A percentile compares a stretch with the other conserved stretches of the same genome.
These are phyloP conservation scores for Lentinula sp. DNA, from an alignment of 768 basidiomycete species.

Conservation along the genomic window DNA sequence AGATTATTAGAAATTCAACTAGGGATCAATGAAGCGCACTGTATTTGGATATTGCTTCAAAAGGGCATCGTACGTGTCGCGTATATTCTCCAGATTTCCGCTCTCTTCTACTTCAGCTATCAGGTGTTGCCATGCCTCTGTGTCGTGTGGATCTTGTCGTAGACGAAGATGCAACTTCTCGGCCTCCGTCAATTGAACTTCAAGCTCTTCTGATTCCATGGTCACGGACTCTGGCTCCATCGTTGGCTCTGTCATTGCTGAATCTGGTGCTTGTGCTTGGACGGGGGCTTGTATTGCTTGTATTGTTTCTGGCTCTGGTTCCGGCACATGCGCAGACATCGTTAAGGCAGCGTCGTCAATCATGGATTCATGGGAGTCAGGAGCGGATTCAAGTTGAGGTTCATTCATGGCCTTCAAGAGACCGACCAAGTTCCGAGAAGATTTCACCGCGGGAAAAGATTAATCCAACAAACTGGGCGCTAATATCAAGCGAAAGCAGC, in stretches of 20 bases:
- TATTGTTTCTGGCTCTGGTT: not conserved
- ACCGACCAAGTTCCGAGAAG: not conserved
- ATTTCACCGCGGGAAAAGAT: not conserved
- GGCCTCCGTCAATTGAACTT: constrained; percentile 45
- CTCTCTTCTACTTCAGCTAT: constrained; percentile 72
- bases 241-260: not conserved
- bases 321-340: not conserved
- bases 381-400: not conserved
- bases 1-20: not conserved
- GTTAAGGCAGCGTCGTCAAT: not conserved
- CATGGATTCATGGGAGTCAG: not conserved
- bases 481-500: not conserved
- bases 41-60: constrained; percentile 88
- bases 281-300: not conserved
- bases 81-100: constrained; percentile 75
- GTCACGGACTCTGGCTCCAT: not conserved
- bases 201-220: not conserved
- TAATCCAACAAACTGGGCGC: not conserved
- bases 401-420: not conserved
- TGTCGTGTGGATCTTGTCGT: constrained; percentile 60
- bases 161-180: constrained; percentile 57
- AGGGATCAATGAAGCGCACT: constrained; percentile 39
- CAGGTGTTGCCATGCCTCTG: constrained; percentile 73
- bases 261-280: not conserved
- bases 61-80: constrained; percentile 76